A percentile compares a stretch with the other conserved stretches of the same genome.
Conservation (phyloP, 257 asterid genomes). For the Asclepias syriaca region DNA sequence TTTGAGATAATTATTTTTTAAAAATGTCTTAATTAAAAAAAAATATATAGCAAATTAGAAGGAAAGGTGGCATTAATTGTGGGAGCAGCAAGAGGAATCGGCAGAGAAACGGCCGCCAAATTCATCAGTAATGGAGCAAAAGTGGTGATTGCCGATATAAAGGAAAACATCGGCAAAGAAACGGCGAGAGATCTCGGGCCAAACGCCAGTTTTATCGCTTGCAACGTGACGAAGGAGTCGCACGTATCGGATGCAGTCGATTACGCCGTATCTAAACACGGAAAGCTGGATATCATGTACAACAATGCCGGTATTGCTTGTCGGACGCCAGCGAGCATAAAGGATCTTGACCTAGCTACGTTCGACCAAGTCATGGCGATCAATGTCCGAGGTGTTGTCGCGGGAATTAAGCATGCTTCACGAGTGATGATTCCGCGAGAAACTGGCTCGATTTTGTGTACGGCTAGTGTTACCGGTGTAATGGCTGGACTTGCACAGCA, state of each 20-base stretch:
- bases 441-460: conserved; percentile 70
- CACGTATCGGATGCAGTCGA: conserved; percentile 63
- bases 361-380: conserved; percentile 68
- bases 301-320: conserved; percentile 91
- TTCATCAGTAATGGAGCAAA: conserved; percentile 71
- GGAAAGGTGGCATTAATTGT: conserved; percentile 82
- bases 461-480: conserved; percentile 72
- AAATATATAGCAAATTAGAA: conserved; percentile 47
- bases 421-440: conserved; percentile 76
- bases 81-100: conserved; percentile 83
- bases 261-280: conserved; percentile 48
- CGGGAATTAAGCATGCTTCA: conserved; percentile 86
- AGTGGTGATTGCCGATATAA: conserved; percentile 67
- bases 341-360: conserved; percentile 51
- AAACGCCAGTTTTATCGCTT: conserved; percentile 50
- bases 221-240: conserved; percentile 66
- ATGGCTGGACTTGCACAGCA: conserved; percentile 78
- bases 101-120: conserved; percentile 66
- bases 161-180: conserved; percentile 38
- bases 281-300: conserved; percentile 75
- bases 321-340: conserved; percentile 57
- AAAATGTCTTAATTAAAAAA: too few species aligned
- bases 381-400: conserved; percentile 63
- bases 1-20: too few species aligned
- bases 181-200: conserved; percentile 56